Evolutionary conservation across 2,329 filamentous ascomycete species (phyloP), one percentile per base, ranked within the genome.

Genomic region (Fusarium domesticum): DNA sequence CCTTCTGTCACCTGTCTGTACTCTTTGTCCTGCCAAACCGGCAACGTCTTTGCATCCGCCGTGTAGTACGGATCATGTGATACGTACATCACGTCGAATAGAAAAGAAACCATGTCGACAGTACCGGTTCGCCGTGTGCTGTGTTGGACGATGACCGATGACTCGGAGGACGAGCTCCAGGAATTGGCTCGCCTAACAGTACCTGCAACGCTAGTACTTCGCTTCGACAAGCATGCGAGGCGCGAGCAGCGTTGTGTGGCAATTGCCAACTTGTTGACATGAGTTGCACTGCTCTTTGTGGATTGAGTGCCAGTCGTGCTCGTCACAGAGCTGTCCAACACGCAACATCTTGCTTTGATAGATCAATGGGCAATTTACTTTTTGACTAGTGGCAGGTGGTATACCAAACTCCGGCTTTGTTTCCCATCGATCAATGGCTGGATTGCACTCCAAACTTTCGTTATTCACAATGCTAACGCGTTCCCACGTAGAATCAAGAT

Each of bases 401-500:
- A n/a, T n/a, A n/a, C n/a, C n/a, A n/a, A n/a, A n/a, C n/a, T n/a
- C n/a, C n/a, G n/a, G n/a, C n/a, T n/a, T n/a, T n/a, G n/a, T n/a
- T n/a, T n/a, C n/a, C n/a, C n/a, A n/a, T n/a, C n/a, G n/a, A n/a
- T n/a, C n/a, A n/a, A n/a, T n/a, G n/a, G n/a, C n/a, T n/a, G n/a
- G 7, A 28, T 3, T 38, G 38, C 36, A 41, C 36, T 40, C 41
- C 39, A 33, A 23, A 32, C 31, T 41, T 51, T 38, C 25, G 25
- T 47, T 50, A 30, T 46, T 42, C 55, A 49, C 35, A 33, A 12
- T 39, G 42, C 53, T 58, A 54, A 60, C 37, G 42, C 36, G 30
- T 30, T 32, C 18, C 35, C 18, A 39, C 31, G 3, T 48, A 81
- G 78, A 45, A 73, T 82, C 64, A 78, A 74, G 47, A 65, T 82